Conservation (phyloP, 1,284 basidiomycete species). For the Afroboletus lepidellus region DNA sequence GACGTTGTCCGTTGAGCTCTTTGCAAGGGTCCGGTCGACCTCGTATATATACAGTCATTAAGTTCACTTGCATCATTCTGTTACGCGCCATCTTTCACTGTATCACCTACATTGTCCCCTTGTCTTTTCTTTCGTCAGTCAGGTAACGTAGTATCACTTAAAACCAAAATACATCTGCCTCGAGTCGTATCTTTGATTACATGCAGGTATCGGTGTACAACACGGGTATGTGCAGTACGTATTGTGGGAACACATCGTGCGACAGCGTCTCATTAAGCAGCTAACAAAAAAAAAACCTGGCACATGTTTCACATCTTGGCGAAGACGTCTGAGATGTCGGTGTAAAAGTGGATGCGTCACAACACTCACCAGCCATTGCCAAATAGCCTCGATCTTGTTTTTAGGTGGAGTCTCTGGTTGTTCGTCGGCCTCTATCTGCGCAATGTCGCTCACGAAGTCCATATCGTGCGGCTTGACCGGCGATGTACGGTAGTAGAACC, state of each 20-base stretch:
- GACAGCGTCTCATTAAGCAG: not conserved
- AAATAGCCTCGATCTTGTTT: slow-evolving; percentile 66
- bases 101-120: slow-evolving; percentile 29
- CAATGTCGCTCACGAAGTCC: slow-evolving; percentile 75
- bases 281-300: not conserved
- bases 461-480: slow-evolving; percentile 58
- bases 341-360: not conserved
- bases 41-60: slow-evolving; percentile 41
- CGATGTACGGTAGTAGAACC: slow-evolving; percentile 49
- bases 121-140: slow-evolving; percentile 6
- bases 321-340: slow-evolving; percentile 1
- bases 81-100: slow-evolving; percentile 35
- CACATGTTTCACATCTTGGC: slow-evolving; percentile 25
- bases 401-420: slow-evolving; percentile 71
- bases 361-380: slow-evolving; percentile 66
- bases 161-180: slow-evolving; percentile 5
- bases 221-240: slow-evolving; percentile 7
- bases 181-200: not conserved
- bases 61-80: slow-evolving; percentile 34
- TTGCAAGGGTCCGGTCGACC: slow-evolving; percentile 21
- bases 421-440: slow-evolving; percentile 71
- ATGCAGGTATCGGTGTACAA: slow-evolving; percentile 8
- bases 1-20: slow-evolving; percentile 12
- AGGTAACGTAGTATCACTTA: slow-evolving; percentile 32
- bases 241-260: not conserved